These are phyloP conservation scores for Diaporthe eres DNA, from an alignment of 2,329 filamentous ascomycete species.

Conservation along the genomic window DNA sequence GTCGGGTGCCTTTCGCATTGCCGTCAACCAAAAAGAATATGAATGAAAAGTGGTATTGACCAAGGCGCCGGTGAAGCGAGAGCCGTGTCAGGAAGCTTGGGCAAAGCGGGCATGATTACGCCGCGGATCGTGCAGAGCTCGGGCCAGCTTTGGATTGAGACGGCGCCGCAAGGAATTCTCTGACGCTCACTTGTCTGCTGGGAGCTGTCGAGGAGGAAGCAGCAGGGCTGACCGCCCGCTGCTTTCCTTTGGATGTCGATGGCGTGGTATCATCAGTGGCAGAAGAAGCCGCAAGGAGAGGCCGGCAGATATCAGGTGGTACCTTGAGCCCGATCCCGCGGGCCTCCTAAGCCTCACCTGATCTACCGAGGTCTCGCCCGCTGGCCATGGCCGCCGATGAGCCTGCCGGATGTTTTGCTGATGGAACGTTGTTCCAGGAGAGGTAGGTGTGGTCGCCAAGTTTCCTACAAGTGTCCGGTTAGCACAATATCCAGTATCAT, in stretches of 20 bases:
- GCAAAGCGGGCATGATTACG: not conserved
- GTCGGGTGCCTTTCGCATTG: not conserved
- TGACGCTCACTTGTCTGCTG: constrained; percentile 25
- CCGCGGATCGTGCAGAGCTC: not conserved
- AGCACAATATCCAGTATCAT: not conserved
- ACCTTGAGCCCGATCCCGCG: constrained; percentile 31
- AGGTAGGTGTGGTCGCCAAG: constrained; percentile 97
- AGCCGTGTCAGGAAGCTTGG: too few relatives aligned
- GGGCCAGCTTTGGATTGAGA: constrained; percentile 12
- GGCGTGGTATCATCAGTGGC: constrained; percentile 4
- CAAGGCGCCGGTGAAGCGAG: not conserved
- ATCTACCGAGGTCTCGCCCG: constrained; percentile 67
- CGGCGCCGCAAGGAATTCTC: constrained; percentile 32
- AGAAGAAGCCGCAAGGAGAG: constrained; percentile 35
- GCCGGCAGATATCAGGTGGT: constrained; percentile 33
- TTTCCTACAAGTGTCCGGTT: constrained; percentile 75
- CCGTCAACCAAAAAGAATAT: not conserved
- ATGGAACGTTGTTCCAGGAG: constrained; percentile 84
- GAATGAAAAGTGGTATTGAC: not conserved
- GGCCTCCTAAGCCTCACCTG: constrained; percentile 41
- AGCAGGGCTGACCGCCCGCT: constrained; percentile 23
- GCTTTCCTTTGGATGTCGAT: constrained; percentile 18
- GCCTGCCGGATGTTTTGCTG: constrained; percentile 57
- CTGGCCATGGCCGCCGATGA: constrained; percentile 62
- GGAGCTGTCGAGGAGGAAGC: constrained; percentile 22